Evolutionary conservation across 257 asterid genomes (phyloP), one percentile per base, ranked within the genome.

Genomic region (Ligustrum vulgare): DNA sequence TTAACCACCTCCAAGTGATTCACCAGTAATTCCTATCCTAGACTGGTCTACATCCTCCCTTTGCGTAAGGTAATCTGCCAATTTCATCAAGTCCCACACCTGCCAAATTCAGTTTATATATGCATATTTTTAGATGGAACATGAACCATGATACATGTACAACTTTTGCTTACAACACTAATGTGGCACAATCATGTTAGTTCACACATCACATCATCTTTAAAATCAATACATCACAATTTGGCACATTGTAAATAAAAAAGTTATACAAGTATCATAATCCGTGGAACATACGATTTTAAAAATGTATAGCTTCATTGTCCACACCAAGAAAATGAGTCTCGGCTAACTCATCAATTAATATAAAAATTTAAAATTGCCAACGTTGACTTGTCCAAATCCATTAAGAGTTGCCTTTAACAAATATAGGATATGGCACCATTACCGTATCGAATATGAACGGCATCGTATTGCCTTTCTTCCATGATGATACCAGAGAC

Each of bases 1-100:
- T n/a, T 69, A 41, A 92, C 77, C 58, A 94, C 98, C 98, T 87
- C 98, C 98, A 78, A 94, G 97, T 64, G 98, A 94, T 89, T 94
- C 98, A 3, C 98, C 98, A 18, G 97, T 91, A 80, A 94, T 91
- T 78, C 98, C 98, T 77, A 94, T 87, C 73, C 86, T 88, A 10
- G 85, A 84, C 58, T 91, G 86, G 82, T 92, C 97, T 47, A 94
- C 78, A 70, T 94, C 98, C 74, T 87, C 93, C 89, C 97, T 88
- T 80, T 88, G 77, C 31, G 84, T 83, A 62, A 93, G 96, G 83
- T 93, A 83, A 67, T 93, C 97, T 3, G 96, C 97, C 80, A 89
- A 75, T 81, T 91, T 93, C 81, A 93, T 82, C 45, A 91, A 83
- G 89, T 93, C 97, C 97, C 99, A 94, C 2, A 80, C 91, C 98